phyloP scores from a whole-genome alignment of 768 basidiomycete species.

The Suillus subluteus region DNA sequence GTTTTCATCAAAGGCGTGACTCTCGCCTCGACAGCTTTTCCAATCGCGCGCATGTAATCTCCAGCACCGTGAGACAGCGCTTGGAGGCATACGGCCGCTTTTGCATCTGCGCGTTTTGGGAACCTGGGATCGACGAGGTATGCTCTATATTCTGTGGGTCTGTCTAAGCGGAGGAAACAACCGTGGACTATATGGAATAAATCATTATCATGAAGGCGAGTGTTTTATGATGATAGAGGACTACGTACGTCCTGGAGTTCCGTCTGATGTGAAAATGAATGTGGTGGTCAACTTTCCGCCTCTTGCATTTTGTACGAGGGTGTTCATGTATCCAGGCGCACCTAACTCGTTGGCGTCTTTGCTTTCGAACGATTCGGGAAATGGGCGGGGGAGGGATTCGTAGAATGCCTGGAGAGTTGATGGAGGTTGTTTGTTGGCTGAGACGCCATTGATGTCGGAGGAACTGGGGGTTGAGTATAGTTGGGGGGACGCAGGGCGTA shows the following conservation, averaged over 20 bases:
- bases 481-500: constrained; percentile 34
- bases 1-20: constrained; percentile 49
- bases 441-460: constrained; percentile 13
- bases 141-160: constrained; percentile 52
- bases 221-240: neutral
- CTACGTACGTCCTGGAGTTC: constrained; percentile 47
- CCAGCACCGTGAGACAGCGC: constrained; percentile 69
- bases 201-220: neutral
- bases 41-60: constrained; percentile 53
- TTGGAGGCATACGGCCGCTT: constrained; percentile 64
- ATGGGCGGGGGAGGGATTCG: constrained; percentile 67
- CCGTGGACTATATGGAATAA: constrained; percentile 51
- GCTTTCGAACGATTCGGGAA: constrained; percentile 55
- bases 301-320: constrained; percentile 51
- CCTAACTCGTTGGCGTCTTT: constrained; percentile 55
- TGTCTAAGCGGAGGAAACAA: constrained; percentile 61
- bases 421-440: constrained; percentile 21
- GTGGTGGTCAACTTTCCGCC: constrained; percentile 48
- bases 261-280: constrained; percentile 50
- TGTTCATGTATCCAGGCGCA: constrained; percentile 56
- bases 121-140: constrained; percentile 70
- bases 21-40: constrained; percentile 45
- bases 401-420: constrained; percentile 60
- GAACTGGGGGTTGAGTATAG: constrained; percentile 9
- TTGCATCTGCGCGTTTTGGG: constrained; percentile 64